Percentiles rank a stretch among this genome's conserved stretches.
Evolutionary conservation across 202 grass and related monocot genomes (phyloP).

Genomic region (Brachypodium distachyon): DNA sequence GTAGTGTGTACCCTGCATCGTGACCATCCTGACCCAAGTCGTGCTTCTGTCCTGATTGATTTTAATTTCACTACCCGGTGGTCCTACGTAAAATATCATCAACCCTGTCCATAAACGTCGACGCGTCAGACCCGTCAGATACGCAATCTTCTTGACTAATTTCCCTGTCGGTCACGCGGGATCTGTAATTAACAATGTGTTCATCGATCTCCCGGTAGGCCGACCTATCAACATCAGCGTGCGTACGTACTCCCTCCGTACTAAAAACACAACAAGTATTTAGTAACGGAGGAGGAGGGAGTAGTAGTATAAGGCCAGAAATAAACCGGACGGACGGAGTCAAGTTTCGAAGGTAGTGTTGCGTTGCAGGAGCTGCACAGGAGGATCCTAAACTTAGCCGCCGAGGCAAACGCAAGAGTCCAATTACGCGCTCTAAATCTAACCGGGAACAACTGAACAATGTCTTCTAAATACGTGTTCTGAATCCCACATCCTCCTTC

Average conservation of each 20-base stretch:
- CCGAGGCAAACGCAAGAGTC: not conserved
- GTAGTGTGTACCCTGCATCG: not conserved
- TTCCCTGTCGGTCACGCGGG: too few species aligned
- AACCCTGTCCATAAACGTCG: too few species aligned
- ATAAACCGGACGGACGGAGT: not conserved
- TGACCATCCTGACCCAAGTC: not conserved
- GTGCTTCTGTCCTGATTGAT: not conserved
- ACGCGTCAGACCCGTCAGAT: too few species aligned
- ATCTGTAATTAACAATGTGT: too few species aligned
- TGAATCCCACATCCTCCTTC: constrained; percentile 38
- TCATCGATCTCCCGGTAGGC: not conserved
- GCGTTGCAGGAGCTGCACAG: not conserved
- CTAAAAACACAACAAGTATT: too few species aligned
- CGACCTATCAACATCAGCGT: not conserved
- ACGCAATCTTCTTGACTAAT: too few species aligned
- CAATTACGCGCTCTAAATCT: not conserved
- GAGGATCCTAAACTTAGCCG: constrained; percentile 13
- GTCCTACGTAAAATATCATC: too few species aligned
- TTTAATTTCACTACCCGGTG: not conserved
- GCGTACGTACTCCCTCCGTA: too few species aligned
- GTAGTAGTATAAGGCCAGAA: too few species aligned
- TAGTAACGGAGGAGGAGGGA: too few species aligned
- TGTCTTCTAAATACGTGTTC: too few species aligned
- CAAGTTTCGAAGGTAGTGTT: not conserved
- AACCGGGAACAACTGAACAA: not conserved